phyloP scores from a whole-genome alignment of 495 filamentous ascomycete genomes.

The Thermochaetoides thermophila region DNA sequence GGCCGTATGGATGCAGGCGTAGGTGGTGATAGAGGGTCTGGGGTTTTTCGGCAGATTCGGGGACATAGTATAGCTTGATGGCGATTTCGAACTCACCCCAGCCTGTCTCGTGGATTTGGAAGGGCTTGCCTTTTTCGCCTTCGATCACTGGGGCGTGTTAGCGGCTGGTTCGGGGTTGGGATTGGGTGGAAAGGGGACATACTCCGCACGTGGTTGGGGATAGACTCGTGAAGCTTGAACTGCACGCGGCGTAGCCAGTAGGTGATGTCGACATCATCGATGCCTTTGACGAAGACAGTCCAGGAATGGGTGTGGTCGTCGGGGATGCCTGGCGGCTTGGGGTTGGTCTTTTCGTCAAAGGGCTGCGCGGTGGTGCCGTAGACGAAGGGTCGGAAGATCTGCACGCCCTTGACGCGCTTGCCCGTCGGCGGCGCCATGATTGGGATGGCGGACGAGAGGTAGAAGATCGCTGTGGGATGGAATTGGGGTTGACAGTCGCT shows the following conservation, averaged over 20 bases:
- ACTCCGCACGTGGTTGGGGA: conserved; percentile 72
- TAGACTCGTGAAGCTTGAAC: conserved; percentile 95
- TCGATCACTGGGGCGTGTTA: conserved; percentile 24
- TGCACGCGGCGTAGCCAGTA: conserved; percentile 95
- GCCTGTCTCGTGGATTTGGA: conserved; percentile 78
- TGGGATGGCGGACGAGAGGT: not conserved
- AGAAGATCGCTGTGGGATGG: not conserved
- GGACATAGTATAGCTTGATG: conserved; percentile 80
- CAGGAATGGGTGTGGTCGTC: conserved; percentile 89
- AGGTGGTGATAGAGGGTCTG: conserved; percentile 82
- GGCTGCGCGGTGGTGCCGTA: conserved; percentile 64
- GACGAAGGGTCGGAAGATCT: conserved; percentile 64
- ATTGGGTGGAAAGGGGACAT: conserved; percentile 4
- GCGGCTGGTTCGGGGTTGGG: not conserved
- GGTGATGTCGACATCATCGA: conserved; percentile 74
- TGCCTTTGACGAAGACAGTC: conserved; percentile 79
- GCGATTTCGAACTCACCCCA: conserved; percentile 98
- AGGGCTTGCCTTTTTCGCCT: conserved; percentile 56
- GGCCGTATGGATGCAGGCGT: conserved; percentile 78
- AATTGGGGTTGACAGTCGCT: no score
- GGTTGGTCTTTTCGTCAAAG: conserved; percentile 46
- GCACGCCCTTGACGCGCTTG: conserved; percentile 51
- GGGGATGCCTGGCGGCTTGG: conserved; percentile 49
- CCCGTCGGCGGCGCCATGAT: conserved; percentile 39
- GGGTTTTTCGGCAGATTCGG: conserved; percentile 75